Base-by-base conservation (phyloP, 1,139 yeast genomes). In the Candida sanyaensis region DNA sequence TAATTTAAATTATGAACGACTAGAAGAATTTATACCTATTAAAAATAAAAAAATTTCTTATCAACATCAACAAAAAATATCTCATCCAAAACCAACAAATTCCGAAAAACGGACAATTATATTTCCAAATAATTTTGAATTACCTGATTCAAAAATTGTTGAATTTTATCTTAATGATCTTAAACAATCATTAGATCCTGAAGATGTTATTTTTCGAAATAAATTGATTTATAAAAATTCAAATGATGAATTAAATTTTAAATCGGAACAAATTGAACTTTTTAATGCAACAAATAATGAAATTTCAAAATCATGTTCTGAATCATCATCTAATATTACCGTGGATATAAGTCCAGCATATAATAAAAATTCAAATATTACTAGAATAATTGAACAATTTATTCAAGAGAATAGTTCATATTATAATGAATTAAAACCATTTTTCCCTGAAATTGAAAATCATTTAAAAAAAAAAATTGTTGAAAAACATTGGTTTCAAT, bases 401-500 rank as follows among this genome's bases (percentile, higher is more conserved):
- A 31, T 45, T n/a, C 10, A 30, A 7, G 47, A 48, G 5, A 21
- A 8, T 48, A 28, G 33, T 47, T 32, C 45, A 43, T 68, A 66
- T 43, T 59, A 58, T 38, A 49, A 53, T 12, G 72, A 67, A 48
- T 38, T 68, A 29, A 51, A 63, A 6, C 67, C 67, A 1, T 63
- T 60, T 46, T 62, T 67, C 46, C 58, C 64, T 7, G 63, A 65
- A 34, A 55, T 67, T 43, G 55, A 54, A 39, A 38, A 61, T 6
- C 69, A 69, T 49, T 47, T 72, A 28, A 47, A 64, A 39, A 52
- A 59, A 39, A 60, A 62, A 8, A 64, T 65, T 12, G 62, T 64
- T 8, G 68, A 66, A 13, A 59, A 60, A 41, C 63, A 64, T 49
- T 73, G 77, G 75, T 71, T 58, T 52, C 58, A 69, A 44, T 59